Evolutionary conservation across 1,284 basidiomycete genomes (phyloP).

Genomic region (Cronartium quercuum): DNA sequence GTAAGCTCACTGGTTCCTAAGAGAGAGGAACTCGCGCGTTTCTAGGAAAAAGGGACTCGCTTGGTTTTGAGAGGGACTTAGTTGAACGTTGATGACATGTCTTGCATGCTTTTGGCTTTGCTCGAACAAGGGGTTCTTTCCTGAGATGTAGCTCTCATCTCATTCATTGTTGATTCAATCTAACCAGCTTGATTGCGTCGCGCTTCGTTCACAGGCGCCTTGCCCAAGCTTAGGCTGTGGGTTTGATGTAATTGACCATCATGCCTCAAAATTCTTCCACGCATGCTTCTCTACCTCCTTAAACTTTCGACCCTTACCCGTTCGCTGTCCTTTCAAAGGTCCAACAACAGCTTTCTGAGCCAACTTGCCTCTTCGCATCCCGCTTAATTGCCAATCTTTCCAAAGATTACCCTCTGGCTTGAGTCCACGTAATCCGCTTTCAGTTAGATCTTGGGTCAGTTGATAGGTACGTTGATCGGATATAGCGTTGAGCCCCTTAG

Average conservation of each 20-base stretch:
- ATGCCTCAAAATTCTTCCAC: conserved; percentile 36
- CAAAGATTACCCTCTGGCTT: conserved; percentile 37
- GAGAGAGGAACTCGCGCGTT: too few species aligned
- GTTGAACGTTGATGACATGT: too few species aligned
- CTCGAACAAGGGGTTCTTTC: too few species aligned
- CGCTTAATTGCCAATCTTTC: conserved; percentile 28
- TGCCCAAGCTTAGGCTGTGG: too few species aligned
- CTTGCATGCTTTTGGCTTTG: too few species aligned
- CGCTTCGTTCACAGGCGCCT: too few species aligned
- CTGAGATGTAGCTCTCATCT: too few species aligned
- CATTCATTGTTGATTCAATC: too few species aligned
- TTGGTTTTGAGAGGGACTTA: too few species aligned
- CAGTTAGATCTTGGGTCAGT: conserved; percentile 34
- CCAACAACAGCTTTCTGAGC: not conserved
- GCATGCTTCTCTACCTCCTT: conserved; percentile 35
- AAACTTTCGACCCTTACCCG: conserved; percentile 29
- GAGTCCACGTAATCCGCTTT: conserved; percentile 17
- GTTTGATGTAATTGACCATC: not conserved
- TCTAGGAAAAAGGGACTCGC: too few species aligned
- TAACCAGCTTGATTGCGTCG: too few species aligned
- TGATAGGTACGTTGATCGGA: conserved; percentile 22
- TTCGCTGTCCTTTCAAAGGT: conserved; percentile 1
- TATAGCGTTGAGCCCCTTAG: conserved; percentile 11
- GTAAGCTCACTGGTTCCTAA: too few species aligned
- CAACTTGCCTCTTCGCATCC: conserved; percentile 23